Base-by-base conservation (phyloP, 2,329 filamentous ascomycete species). In the Elsinoe perseae region DNA sequence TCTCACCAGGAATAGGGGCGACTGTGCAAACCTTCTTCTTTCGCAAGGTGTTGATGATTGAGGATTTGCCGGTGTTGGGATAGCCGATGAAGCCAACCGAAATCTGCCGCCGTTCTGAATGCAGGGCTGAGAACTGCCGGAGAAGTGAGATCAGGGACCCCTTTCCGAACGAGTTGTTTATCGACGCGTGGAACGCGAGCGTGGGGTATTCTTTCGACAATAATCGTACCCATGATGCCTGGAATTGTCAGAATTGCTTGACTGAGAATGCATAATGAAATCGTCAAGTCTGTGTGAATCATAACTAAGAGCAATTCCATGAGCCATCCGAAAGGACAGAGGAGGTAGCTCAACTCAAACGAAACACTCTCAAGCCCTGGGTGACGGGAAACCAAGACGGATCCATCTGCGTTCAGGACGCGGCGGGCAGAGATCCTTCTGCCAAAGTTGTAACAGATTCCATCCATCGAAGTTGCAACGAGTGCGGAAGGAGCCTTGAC, bases 381-480 rank as follows among this genome's bases (percentile, higher is more conserved):
- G 78, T 87, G 89, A 79, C 76, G 75, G 65, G 80, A 76, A 76
- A 79, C 88, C 93, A 97, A 89, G 84, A 97, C 91, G 90, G 87
- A 79, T 79, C 77, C 77, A 70, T 86, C 87, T 84, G 81, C 79
- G 82, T 54, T 78, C 76, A 72, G 75, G 76, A 72, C 76, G 78
- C 76, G 78, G 79, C 82, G 85, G 86, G 84, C 79, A 76, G 77
- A 78, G 79, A 78, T 96, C 78, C 72, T 84, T 98, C 82, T 97
- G 85, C 93, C 93, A 96, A 89, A 83, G 86, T 86, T 89, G 88
- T 98, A 98, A 98, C 93, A 95, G 91, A 89, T 75, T 74, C 78
- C 82, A 84, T 85, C 86, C 88, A 93, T 84, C 71, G 79, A 75
- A 46, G 54, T 69, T 78, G 74, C 72, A 76, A 70, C 68, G 66